Conservation (phyloP, 1,284 basidiomycete species). For the Anthracocystis setariae region DNA sequence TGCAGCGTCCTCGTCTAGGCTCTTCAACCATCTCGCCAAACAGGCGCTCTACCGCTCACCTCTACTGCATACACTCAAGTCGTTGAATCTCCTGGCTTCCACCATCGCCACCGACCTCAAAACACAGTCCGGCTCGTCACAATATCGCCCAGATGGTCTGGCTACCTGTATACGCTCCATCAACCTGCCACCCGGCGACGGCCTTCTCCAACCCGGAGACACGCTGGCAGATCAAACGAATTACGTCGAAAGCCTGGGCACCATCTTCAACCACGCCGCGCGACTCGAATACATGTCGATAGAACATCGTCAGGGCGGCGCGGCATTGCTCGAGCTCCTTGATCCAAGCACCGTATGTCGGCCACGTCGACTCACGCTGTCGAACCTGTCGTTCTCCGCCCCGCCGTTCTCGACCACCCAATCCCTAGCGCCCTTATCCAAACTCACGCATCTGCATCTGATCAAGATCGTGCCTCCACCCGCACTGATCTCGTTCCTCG, state of each 20-base stretch:
- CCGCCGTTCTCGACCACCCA: conserved; percentile 30
- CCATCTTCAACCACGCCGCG: conserved; percentile 25
- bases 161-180: conserved; percentile 16
- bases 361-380: conserved; percentile 33
- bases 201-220: conserved; percentile 33
- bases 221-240: conserved; percentile 32
- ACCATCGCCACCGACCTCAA: conserved; percentile 19
- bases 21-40: conserved; percentile 18
- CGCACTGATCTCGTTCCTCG: conserved; percentile 35
- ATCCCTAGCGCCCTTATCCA: conserved; percentile 29
- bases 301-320: conserved; percentile 33
- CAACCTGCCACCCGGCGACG: conserved; percentile 34
- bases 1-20: conserved; percentile 11
- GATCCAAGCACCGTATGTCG: conserved; percentile 22
- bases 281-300: conserved; percentile 29
- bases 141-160: background rate
- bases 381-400: conserved; percentile 39
- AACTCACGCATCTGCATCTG: conserved; percentile 32
- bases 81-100: conserved; percentile 20
- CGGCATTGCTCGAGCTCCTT: conserved; percentile 29
- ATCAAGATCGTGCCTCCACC: conserved; percentile 45
- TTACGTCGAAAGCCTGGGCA: conserved; percentile 31
- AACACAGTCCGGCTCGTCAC: conserved; percentile 1
- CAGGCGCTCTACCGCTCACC: conserved; percentile 13
- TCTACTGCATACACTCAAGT: conserved; percentile 24